These are phyloP conservation scores for Apiospora pterosperma DNA, from an alignment of 2,329 filamentous ascomycete genomes.

Conservation along the genomic window DNA sequence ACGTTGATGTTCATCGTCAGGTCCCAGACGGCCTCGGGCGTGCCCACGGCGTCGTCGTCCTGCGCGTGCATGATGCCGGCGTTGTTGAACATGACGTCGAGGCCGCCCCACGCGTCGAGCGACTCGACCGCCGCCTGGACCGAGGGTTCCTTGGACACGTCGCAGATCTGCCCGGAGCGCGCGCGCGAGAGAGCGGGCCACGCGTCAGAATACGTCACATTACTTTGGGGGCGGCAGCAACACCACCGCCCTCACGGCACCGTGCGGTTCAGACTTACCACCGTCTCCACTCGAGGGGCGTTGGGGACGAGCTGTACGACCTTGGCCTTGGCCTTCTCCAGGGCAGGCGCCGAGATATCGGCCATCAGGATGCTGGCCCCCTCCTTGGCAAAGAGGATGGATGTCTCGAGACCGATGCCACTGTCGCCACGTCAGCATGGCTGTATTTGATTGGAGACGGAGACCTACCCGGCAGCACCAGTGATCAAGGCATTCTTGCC, in stretches of 20 bases:
- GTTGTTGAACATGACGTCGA: conserved; percentile 96
- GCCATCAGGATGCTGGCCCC: conserved; percentile 82
- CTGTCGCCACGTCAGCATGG: conserved; percentile 38
- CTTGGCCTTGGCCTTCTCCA: conserved; percentile 73
- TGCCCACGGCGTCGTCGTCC: conserved; percentile 76
- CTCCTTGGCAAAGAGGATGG: conserved; percentile 85
- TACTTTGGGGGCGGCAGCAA: no score
- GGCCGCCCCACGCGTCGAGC: conserved; percentile 79
- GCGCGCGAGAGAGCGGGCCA: no score
- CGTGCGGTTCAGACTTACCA: conserved; percentile 18
- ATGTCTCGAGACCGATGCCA: conserved; percentile 90
- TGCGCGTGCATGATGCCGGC: conserved; percentile 93
- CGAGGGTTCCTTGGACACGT: conserved; percentile 82
- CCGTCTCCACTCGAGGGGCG: conserved; percentile 57
- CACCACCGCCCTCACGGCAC: no score
- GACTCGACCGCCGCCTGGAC: conserved; percentile 71
- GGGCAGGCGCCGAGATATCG: conserved; percentile 76
- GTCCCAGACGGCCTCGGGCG: conserved; percentile 90
- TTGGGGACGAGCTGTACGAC: conserved; percentile 68
- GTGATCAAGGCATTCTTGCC: conserved; percentile 72
- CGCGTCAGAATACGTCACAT: not conserved
- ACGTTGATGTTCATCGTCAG: conserved; percentile 92
- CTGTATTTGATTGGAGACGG: not conserved
- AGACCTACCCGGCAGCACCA: conserved; percentile 77
- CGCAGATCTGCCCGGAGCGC: conserved; percentile 45